Base-by-base conservation (phyloP, 208 protist species). In the Leishmania lainsoni region DNA sequence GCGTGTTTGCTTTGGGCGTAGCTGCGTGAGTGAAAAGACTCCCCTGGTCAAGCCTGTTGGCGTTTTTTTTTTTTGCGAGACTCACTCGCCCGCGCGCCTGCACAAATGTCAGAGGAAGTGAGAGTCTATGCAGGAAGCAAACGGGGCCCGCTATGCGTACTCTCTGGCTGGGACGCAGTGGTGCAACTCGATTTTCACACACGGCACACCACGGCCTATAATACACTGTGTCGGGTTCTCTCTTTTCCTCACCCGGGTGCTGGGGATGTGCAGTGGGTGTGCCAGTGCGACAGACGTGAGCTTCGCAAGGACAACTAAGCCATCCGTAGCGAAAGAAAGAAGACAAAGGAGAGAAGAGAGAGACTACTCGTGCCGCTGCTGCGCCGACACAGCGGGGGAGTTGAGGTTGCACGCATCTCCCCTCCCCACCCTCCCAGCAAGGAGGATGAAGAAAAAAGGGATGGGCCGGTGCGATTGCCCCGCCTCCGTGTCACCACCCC, bases 21-120 rank as follows among this genome's bases (percentile, higher is more conserved):
- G 65, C 52, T 16, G 68, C 66, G 45, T 35, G 22, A 52, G 42
- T 10, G 10, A 26, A 49, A 54, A 29, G 26, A 73, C n/a, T 35
- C 26, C 45, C 9, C 39, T 52, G 45, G 3, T 5, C 69, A 73
- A 73, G 42, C 39, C 69, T 14, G 39, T 35, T 48, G 26, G 42
- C 17, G 69, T 26, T 26, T 20, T 29, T 8, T 26, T 26, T 20
- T 29, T 8, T 42, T 35, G 22, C 39, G 26, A 45, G 69, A 52
- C 42, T 73, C 26, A 29, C 26, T 73, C 69, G 26, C 45, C 26
- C 45, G 26, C 10, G 42, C 39, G 9, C 20, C 45, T 52, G 0
- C 17, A 35, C 45, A 52, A 68, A 75, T n/a, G 78, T 76, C 17
- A 12, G 54, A 71, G 32, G 51, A 45, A 45, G 32, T 76, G 66